Conservation (phyloP, 345 rosid species). For the Dipteronia sinensis region DNA sequence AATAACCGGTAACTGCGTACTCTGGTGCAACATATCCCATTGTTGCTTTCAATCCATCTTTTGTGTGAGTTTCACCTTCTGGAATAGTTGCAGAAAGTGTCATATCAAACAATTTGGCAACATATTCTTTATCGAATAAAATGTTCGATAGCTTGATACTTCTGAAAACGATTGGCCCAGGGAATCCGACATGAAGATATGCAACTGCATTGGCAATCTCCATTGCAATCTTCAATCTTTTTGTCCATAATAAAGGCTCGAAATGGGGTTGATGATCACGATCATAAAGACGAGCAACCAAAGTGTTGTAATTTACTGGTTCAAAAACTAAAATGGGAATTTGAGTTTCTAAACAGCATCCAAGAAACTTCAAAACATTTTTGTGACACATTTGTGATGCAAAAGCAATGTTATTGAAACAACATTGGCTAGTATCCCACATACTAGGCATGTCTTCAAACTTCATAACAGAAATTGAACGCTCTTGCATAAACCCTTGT, state of each 20-base stretch:
- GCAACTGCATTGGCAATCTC: slow-evolving; percentile 19
- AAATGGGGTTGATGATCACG: not conserved
- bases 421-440: too few species aligned
- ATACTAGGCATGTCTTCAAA: not conserved
- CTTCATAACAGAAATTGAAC: slow-evolving; percentile 14
- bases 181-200: not conserved
- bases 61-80: not conserved
- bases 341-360: not conserved
- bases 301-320: not conserved
- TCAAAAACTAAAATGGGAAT: not conserved
- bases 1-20: too few species aligned
- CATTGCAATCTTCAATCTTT: slow-evolving; percentile 18
- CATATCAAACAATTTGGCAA: not conserved
- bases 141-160: not conserved
- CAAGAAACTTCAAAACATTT: not conserved
- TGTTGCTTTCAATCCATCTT: not conserved
- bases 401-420: not conserved
- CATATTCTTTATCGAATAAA: not conserved
- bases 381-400: not conserved
- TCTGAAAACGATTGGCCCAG: not conserved
- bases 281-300: not conserved
- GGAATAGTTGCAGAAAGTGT: not conserved
- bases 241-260: not conserved
- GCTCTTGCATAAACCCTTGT: slow-evolving; percentile 16
- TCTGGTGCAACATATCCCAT: too few species aligned